phyloP scores from a whole-genome alignment of 2,329 filamentous ascomycete genomes.

The Purpureocillium takamizusanense region DNA sequence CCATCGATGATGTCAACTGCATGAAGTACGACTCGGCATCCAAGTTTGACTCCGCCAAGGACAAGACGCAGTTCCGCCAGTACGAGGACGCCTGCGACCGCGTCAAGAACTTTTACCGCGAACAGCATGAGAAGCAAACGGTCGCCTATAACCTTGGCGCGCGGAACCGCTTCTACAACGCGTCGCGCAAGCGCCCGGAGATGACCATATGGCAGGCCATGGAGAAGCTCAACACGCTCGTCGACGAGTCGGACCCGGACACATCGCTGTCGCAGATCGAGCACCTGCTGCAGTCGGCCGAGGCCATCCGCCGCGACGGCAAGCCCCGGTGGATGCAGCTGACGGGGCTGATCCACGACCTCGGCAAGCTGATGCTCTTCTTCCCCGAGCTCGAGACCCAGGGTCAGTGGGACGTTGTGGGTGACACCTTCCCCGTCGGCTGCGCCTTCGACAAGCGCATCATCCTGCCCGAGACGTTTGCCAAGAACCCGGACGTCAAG shows the following conservation, averaged over 20 bases:
- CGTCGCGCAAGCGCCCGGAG: conserved; percentile 51
- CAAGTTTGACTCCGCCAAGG: conserved; percentile 64
- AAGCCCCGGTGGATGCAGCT: conserved; percentile 79
- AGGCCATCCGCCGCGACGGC: conserved; percentile 79
- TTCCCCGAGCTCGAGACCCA: conserved; percentile 55
- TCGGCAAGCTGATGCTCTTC: conserved; percentile 74
- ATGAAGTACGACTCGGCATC: conserved; percentile 44
- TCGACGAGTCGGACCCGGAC: conserved; percentile 88
- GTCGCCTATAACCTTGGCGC: conserved; percentile 78
- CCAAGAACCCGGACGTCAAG: conserved; percentile 62
- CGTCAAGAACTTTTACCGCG: conserved; percentile 79
- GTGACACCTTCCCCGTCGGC: conserved; percentile 74
- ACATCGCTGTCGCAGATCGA: conserved; percentile 82
- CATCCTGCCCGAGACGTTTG: conserved; percentile 74
- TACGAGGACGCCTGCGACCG: conserved; percentile 77
- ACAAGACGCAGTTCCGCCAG: conserved; percentile 73
- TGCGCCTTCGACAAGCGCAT: conserved; percentile 67
- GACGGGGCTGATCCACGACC: conserved; percentile 68
- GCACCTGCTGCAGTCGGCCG: conserved; percentile 79
- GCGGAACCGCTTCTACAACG: conserved; percentile 48
- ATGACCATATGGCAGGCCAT: conserved; percentile 90
- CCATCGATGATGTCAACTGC: conserved; percentile 42
- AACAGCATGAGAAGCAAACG: conserved; percentile 63
- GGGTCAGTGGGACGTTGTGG: conserved; percentile 90
- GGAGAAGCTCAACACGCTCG: conserved; percentile 82